Evolutionary conservation across 305 asterid genomes (phyloP), one percentile per base, ranked within the genome.

Genomic region (Fraxinus greggii): DNA sequence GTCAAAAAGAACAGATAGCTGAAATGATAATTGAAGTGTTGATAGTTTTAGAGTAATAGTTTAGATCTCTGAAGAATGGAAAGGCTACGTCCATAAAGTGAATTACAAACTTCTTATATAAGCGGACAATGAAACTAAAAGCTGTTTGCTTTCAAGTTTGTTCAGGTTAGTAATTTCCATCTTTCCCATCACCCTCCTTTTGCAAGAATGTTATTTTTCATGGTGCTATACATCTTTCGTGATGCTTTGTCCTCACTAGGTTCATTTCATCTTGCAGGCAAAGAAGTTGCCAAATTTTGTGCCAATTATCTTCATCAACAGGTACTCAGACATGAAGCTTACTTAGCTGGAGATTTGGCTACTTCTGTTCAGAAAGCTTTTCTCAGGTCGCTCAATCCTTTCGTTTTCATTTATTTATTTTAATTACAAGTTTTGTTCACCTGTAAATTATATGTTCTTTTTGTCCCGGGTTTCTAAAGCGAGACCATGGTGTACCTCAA

Each of bases 261-360:
- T 21, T 84, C 69, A 36, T 77, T 84, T 83, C 59, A 80, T 69
- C 83, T 75, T 85, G 85, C 91, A 96, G 99, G 99, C 15, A 88
- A 90, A 85, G 98, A 89, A 82, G 99, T 94, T 80, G 92, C 99
- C 83, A 91, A 84, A 84, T 96, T 96, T 88, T 96, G 99, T 88
- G 94, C 98, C 87, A 94, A 91, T 91, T 92, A 89, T 91, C 99
- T 95, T 83, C 99, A 95, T 80, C 91, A 88, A 73, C 97, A 93
- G 89, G 85, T 95, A 84, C 88, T 94, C 80, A 90, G 86, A 77
- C 86, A 89, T 81, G 98, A 94, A 88, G 97, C 98, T 69, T 91
- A 86, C 88, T 59, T 76, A 72, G 88, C 95, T 42, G 97, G 98
- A 65, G 98, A 93, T 84, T 87, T 93, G 61, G 88, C 82, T 74